These are phyloP conservation scores for Aspergillus vadensis DNA, from an alignment of 2,329 filamentous ascomycete genomes.

Conservation along the genomic window DNA sequence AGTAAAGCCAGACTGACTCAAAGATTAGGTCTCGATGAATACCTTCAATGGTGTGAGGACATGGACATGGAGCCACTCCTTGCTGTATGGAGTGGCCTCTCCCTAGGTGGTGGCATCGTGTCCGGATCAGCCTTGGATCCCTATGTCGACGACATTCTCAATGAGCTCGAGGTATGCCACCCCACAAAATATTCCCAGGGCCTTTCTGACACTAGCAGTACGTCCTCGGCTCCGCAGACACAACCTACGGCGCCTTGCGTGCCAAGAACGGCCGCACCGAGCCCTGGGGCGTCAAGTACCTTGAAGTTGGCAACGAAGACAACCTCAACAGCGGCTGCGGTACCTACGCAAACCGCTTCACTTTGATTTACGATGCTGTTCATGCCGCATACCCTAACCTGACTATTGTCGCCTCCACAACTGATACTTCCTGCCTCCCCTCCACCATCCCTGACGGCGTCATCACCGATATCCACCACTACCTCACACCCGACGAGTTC, in stretches of 20 bases:
- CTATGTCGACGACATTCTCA: conserved; percentile 61
- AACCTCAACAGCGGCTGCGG: conserved; percentile 56
- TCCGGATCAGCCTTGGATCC: conserved; percentile 53
- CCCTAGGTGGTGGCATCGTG: conserved; percentile 51
- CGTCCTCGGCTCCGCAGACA: conserved; percentile 56
- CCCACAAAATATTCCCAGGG: fast-evolving
- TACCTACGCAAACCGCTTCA: conserved; percentile 59
- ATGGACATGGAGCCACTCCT: conserved; percentile 60
- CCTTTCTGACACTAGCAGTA: conserved; percentile 42
- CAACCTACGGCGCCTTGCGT: conserved; percentile 59
- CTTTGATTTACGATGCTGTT: conserved; percentile 62
- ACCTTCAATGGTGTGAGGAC: conserved; percentile 63
- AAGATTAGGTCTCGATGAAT: conserved; percentile 51
- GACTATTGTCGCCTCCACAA: conserved; percentile 55
- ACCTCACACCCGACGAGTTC: conserved; percentile 53
- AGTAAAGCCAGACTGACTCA: neutral
- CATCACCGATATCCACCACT: conserved; percentile 55
- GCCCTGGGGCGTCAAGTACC: conserved; percentile 61
- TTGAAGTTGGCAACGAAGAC: conserved; percentile 70
- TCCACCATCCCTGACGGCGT: conserved; percentile 39
- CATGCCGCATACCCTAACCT: conserved; percentile 57
- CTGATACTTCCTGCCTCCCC: conserved; percentile 30
- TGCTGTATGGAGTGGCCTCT: conserved; percentile 60
- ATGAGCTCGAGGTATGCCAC: conserved; percentile 56
- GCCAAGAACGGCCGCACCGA: conserved; percentile 61